A percentile compares a stretch with the other conserved stretches of the same genome.
phyloP scores from a whole-genome alignment of 768 basidiomycete genomes.

The Lentinula boryana region DNA sequence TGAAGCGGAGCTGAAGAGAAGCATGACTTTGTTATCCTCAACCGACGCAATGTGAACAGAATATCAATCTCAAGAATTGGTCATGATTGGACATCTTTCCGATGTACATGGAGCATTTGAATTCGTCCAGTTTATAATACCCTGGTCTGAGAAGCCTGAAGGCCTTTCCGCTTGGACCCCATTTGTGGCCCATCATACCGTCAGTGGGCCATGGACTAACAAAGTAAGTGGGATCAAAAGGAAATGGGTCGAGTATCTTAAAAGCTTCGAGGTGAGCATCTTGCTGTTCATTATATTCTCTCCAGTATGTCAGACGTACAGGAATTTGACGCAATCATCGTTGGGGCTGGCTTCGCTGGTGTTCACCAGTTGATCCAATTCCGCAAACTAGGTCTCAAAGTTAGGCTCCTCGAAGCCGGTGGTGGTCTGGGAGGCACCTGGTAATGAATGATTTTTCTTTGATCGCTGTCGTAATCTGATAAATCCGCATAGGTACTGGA shows the following conservation, averaged over 20 bases:
- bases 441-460: slow-evolving; percentile 8
- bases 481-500: slow-evolving; percentile 1
- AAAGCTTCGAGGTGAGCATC: background rate
- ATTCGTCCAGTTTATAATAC: background rate
- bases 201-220: background rate
- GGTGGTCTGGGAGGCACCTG: slow-evolving; percentile 11
- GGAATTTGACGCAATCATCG: slow-evolving; percentile 1
- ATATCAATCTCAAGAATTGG: background rate
- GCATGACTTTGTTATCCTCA: background rate
- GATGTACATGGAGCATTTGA: background rate
- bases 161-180: background rate
- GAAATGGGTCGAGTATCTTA: background rate
- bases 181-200: background rate
- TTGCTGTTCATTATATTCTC: background rate
- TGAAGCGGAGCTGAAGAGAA: background rate
- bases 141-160: background rate
- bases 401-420: slow-evolving; percentile 12
- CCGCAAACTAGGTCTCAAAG: slow-evolving; percentile 8
- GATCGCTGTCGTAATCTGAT: background rate
- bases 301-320: background rate
- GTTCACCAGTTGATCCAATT: slow-evolving; percentile 5
- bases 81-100: background rate
- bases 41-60: no score
- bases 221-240: background rate
- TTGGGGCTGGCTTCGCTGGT: slow-evolving; percentile 5